Evolutionary conservation across 164 flowering plant species (phyloP).

Genomic region (Liquidambar formosana): DNA sequence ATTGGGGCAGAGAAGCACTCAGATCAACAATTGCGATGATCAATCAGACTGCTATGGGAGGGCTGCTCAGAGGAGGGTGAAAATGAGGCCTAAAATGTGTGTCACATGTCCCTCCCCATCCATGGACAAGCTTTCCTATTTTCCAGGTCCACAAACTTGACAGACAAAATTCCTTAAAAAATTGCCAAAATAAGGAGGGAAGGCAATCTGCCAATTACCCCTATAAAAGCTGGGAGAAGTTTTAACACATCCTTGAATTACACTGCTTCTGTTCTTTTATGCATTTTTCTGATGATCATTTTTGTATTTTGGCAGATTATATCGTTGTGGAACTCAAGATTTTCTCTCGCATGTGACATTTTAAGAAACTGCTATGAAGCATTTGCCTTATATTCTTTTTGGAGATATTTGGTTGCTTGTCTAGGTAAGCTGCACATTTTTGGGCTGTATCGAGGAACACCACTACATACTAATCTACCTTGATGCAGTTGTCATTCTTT

Average conservation of each 20-base stretch:
- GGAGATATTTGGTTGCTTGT: constrained; percentile 86
- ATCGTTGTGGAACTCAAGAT: constrained; percentile 63
- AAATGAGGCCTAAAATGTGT: too few relatives aligned
- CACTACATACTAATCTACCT: neutral
- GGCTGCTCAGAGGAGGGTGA: too few relatives aligned
- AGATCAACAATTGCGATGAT: too few relatives aligned
- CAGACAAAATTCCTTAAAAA: too few relatives aligned
- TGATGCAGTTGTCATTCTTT: neutral
- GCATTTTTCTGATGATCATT: neutral
- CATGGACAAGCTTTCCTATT: too few relatives aligned
- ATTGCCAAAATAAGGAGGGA: too few relatives aligned
- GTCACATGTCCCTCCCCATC: too few relatives aligned
- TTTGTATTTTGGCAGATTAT: constrained; percentile 47
- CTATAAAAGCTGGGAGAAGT: neutral
- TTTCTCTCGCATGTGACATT: constrained; percentile 74
- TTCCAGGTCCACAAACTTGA: too few relatives aligned
- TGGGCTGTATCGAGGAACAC: neutral
- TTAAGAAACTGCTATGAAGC: constrained; percentile 87
- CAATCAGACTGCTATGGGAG: too few relatives aligned
- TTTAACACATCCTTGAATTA: neutral
- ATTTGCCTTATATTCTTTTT: constrained; percentile 82
- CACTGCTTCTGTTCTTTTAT: neutral
- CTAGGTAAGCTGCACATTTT: constrained; percentile 53
- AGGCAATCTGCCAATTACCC: neutral
- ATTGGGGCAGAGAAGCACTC: too few relatives aligned